These are phyloP conservation scores for Ophiosphaerella herpotricha DNA, from an alignment of 2,329 filamentous ascomycete species.

Conservation along the genomic window DNA sequence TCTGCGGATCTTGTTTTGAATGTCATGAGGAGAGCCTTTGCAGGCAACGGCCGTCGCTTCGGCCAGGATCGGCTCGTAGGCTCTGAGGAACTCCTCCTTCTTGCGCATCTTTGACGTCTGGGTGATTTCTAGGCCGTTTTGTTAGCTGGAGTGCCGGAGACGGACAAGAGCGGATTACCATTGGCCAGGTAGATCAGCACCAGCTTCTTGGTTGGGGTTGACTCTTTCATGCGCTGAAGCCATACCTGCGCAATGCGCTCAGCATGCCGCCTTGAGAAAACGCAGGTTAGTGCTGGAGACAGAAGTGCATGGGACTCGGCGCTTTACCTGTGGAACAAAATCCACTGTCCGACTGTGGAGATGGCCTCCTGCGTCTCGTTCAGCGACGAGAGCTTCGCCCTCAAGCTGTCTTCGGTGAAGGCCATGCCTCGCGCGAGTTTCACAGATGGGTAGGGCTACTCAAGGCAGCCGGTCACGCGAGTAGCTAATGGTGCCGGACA, in stretches of 20 bases:
- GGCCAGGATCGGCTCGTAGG: constrained; percentile 88
- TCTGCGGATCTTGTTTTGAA: constrained; percentile 83
- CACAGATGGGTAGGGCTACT: constrained; percentile 26
- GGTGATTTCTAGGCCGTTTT: constrained; percentile 71
- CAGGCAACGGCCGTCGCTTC: constrained; percentile 92
- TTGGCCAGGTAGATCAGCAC: constrained; percentile 95
- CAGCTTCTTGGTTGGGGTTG: constrained; percentile 80
- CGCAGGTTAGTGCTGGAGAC: constrained; percentile 21
- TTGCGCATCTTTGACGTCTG: constrained; percentile 93
- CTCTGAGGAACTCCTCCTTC: constrained; percentile 89
- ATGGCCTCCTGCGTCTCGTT: constrained; percentile 99
- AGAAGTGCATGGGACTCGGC: neutral
- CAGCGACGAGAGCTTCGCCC: constrained; percentile 90
- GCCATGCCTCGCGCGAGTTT: constrained; percentile 65
- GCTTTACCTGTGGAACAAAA: constrained; percentile 93
- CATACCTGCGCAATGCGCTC: constrained; percentile 90
- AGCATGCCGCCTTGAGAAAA: constrained; percentile 74
- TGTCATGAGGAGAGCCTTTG: constrained; percentile 78
- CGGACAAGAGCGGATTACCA: constrained; percentile 59
- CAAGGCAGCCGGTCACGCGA: constrained; percentile 28
- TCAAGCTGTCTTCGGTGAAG: constrained; percentile 93
- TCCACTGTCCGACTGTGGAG: constrained; percentile 95
- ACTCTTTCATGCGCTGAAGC: constrained; percentile 87
- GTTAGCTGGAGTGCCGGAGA: constrained; percentile 7
- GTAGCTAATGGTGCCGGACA: constrained; percentile 5